Base-by-base conservation (phyloP, 371 early-diverging fungal genomes). In the Lichtheimia ornata region DNA sequence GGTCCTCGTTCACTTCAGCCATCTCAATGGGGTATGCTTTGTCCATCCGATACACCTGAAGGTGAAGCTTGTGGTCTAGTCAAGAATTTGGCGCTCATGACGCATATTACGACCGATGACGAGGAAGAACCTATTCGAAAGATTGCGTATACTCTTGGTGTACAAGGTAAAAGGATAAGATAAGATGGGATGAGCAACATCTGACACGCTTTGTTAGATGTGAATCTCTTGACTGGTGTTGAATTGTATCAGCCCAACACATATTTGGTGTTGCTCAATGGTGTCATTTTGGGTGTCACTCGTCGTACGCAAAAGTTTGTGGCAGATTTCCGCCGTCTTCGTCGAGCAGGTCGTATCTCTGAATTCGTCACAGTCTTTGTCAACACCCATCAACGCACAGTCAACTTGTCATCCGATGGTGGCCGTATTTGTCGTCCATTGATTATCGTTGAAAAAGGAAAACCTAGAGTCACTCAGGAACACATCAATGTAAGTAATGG, bases 31-130 rank as follows among this genome's bases (percentile, higher is more conserved):
- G 99, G 99, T 64, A 94, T 99, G 95, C 69, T 99, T 57, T 99
- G 99, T 77, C 97, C 99, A 0, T 93, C 96, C 0, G 99, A 99
- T 77, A 99, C 99, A 4, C 99, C 99, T 5, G 99, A 99, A 91
- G 99, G 99, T 69, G 99, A 99, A 85, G 96, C 96, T 0, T 99
- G 99, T 81, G 99, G 99, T 68, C 85, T 99, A 57, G 97, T 99
- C 50, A 99, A 99, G 85, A 99, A 99, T 67, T 82, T 99, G 79
- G 99, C 99, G 0, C 79, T 99, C 47, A 95, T 99, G 93, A 94
- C 99, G 11, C 99, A 99, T 81, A 98, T 99, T 76, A 99, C 99
- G 0, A 97, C 96, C 2, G 98, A 98, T 67, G 87, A 91, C 58
- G 94, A 94, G 54, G 91, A 93, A 65, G 89, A 83, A 7, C 88